phyloP scores from a whole-genome alignment of 352 stramenopile genomes.

The Nothophytophthora sp. region DNA sequence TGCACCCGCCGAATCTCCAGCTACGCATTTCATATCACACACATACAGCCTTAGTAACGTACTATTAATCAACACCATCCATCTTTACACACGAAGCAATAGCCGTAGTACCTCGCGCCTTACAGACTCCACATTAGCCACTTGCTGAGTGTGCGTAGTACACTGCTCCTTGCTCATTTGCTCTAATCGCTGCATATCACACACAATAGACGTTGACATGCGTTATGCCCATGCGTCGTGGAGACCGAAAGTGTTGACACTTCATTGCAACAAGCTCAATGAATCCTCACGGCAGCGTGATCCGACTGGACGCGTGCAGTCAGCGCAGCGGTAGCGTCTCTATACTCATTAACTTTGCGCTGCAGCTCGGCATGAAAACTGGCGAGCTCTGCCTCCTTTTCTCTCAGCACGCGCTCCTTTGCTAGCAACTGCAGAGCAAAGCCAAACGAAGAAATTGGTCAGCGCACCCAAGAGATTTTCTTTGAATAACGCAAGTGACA shows the following conservation, averaged over 20 bases:
- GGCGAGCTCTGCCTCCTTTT: slow-evolving; percentile 40
- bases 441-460: neutral
- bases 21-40: neutral
- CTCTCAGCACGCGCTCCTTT: slow-evolving; percentile 47
- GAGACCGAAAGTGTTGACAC: neutral
- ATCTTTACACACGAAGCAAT: neutral
- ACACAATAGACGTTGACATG: too few species aligned
- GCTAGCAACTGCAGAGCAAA: slow-evolving; percentile 20
- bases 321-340: neutral
- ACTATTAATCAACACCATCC: neutral
- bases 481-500: neutral
- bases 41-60: neutral
- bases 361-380: slow-evolving; percentile 21
- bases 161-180: neutral
- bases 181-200: slow-evolving; percentile 4
- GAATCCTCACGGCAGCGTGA: neutral
- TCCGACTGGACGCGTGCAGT: neutral
- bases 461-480: neutral
- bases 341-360: slow-evolving; percentile 4
- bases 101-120: slow-evolving; percentile 3
- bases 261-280: neutral
- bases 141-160: neutral
- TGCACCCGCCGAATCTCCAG: neutral
- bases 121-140: slow-evolving; percentile 4
- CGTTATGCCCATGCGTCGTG: neutral